These are phyloP conservation scores for Erodium chrysanthum DNA, from an alignment of 441 rosid genomes.

Conservation along the genomic window DNA sequence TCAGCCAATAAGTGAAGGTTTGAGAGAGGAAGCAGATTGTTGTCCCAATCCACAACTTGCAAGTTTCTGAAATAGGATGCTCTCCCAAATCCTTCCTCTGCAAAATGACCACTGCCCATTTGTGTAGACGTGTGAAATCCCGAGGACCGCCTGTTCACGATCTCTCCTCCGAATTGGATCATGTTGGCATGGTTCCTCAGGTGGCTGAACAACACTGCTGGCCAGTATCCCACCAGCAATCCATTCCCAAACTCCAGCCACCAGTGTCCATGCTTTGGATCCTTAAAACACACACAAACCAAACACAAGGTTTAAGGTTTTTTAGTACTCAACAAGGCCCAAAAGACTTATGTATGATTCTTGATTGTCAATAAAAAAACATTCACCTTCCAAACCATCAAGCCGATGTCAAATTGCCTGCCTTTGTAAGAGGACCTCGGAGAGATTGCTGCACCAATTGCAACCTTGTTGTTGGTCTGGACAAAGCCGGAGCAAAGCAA, in stretches of 20 bases:
- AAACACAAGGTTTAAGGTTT: not conserved
- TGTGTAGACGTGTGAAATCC: slow-evolving; percentile 57
- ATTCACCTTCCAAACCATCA: slow-evolving; percentile 15
- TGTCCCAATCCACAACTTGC: slow-evolving; percentile 63
- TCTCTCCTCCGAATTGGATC: slow-evolving; percentile 68
- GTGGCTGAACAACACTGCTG: slow-evolving; percentile 51
- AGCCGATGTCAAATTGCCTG: slow-evolving; percentile 10
- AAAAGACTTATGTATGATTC: not conserved
- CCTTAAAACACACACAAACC: slow-evolving; percentile 21
- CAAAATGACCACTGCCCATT: slow-evolving; percentile 72
- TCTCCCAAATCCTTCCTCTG: slow-evolving; percentile 50
- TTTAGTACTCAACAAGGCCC: not conserved
- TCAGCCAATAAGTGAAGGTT: slow-evolving; percentile 52
- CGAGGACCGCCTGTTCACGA: slow-evolving; percentile 47
- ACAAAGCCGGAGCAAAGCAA: slow-evolving; percentile 17
- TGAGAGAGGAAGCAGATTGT: slow-evolving; percentile 44
- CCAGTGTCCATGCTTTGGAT: slow-evolving; percentile 73
- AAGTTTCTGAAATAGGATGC: slow-evolving; percentile 57
- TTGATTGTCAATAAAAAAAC: slow-evolving; percentile 1
- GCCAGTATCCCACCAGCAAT: slow-evolving; percentile 67
- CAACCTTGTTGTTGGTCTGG: not conserved
- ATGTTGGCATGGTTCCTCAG: slow-evolving; percentile 58
- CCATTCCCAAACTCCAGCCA: slow-evolving; percentile 61
- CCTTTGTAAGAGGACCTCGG: slow-evolving; percentile 21
- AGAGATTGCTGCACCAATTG: not conserved